Evolutionary conservation across 2,329 filamentous ascomycete genomes (phyloP).

Genomic region (Waltergamsia citrina): DNA sequence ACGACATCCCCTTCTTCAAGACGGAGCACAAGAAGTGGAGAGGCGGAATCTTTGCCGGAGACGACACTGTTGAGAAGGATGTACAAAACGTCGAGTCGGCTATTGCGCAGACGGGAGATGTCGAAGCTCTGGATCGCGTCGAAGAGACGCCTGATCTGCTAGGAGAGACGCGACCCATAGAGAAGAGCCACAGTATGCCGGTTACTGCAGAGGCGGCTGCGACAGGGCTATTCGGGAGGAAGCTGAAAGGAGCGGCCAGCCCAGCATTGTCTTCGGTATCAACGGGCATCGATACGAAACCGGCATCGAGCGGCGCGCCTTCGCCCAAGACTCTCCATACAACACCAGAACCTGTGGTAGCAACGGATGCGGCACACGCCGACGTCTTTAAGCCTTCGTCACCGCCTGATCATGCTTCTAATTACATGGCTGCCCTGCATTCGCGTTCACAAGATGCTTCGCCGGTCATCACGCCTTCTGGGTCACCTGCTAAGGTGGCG

Average conservation of each 20-base stretch:
- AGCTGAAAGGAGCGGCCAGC: slow-evolving; percentile 25
- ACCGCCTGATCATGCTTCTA: slow-evolving; percentile 49
- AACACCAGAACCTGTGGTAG: slow-evolving; percentile 55
- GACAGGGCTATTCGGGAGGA: slow-evolving; percentile 41
- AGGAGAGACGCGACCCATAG: slow-evolving; percentile 33
- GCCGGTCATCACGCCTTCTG: slow-evolving; percentile 32
- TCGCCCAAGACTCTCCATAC: slow-evolving; percentile 27
- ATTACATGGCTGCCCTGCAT: slow-evolving; percentile 60
- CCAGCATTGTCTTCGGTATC: slow-evolving; percentile 30
- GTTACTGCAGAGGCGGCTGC: slow-evolving; percentile 14
- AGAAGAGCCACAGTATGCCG: slow-evolving; percentile 46
- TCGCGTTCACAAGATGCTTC: slow-evolving; percentile 48
- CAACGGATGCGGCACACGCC: slow-evolving; percentile 55
- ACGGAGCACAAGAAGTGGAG: slow-evolving; percentile 71
- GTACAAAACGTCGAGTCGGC: slow-evolving; percentile 10
- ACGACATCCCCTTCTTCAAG: slow-evolving; percentile 84
- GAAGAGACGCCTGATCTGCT: slow-evolving; percentile 29
- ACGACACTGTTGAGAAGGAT: slow-evolving; percentile 30
- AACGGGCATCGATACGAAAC: slow-evolving; percentile 37
- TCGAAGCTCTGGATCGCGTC: slow-evolving; percentile 33
- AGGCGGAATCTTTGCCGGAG: slow-evolving; percentile 69
- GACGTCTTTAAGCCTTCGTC: slow-evolving; percentile 52
- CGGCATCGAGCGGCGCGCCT: slow-evolving; percentile 20
- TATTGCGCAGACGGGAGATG: slow-evolving; percentile 30
- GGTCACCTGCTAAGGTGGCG: slow-evolving; percentile 22